A percentile compares a stretch with the other conserved stretches of the same genome.
Evolutionary conservation across 2,329 filamentous ascomycete species (phyloP).

Genomic region (Lachnellula occidentalis): DNA sequence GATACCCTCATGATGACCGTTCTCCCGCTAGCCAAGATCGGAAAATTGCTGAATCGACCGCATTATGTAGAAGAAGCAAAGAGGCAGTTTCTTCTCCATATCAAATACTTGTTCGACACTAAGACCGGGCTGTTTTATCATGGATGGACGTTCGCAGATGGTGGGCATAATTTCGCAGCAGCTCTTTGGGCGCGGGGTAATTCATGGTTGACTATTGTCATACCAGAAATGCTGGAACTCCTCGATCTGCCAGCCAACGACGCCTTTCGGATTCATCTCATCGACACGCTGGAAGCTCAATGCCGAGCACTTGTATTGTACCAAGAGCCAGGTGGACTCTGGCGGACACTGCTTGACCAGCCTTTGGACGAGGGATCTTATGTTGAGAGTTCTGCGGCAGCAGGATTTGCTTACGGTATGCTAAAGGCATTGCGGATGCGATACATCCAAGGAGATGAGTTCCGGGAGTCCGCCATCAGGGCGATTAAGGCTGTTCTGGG

Average conservation of each 20-base stretch:
- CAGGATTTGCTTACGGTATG: conserved; percentile 75
- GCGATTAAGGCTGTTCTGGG: conserved; percentile 62
- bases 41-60: conserved; percentile 60
- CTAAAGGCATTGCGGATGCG: conserved; percentile 66
- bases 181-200: conserved; percentile 58
- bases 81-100: conserved; percentile 69
- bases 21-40: conserved; percentile 67
- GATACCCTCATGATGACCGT: conserved; percentile 89
- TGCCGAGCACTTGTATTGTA: conserved; percentile 56
- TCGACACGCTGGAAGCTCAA: conserved; percentile 63
- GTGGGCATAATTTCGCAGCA: conserved; percentile 56
- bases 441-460: conserved; percentile 56
- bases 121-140: conserved; percentile 72
- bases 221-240: conserved; percentile 74
- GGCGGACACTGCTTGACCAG: conserved; percentile 70
- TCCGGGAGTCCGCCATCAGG: conserved; percentile 55
- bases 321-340: conserved; percentile 60
- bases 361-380: conserved; percentile 64
- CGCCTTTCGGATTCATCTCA: conserved; percentile 52
- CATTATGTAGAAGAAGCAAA: conserved; percentile 75
- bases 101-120: conserved; percentile 72
- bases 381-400: conserved; percentile 70
- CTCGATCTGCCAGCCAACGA: conserved; percentile 55
- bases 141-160: conserved; percentile 71
- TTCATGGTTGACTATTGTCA: conserved; percentile 75